A percentile compares a stretch with the other conserved stretches of the same genome.
phyloP scores from a whole-genome alignment of 306 rosid genomes.

The Cajanus cajan region DNA sequence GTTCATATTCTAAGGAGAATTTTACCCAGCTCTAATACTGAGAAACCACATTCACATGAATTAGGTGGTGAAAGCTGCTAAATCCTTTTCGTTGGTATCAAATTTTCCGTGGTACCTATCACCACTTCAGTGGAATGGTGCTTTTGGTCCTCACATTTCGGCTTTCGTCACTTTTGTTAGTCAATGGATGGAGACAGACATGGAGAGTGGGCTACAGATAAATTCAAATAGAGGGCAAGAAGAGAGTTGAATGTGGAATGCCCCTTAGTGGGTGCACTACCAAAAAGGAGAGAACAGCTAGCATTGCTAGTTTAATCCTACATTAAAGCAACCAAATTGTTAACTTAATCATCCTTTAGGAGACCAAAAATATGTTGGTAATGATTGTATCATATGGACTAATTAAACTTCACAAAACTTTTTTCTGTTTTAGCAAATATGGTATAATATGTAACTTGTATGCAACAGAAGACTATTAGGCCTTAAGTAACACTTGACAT shows the following conservation, averaged over 20 bases:
- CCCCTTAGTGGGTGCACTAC: slow-evolving; percentile 56
- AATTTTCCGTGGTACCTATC: slow-evolving; percentile 68
- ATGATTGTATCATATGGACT: slow-evolving; percentile 30
- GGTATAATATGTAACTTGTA: slow-evolving; percentile 6
- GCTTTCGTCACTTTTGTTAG: slow-evolving; percentile 53
- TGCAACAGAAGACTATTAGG: not conserved
- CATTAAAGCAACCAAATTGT: slow-evolving; percentile 3
- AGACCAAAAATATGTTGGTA: slow-evolving; percentile 34
- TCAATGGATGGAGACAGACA: slow-evolving; percentile 58
- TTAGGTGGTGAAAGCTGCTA: slow-evolving; percentile 40
- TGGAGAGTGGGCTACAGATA: slow-evolving; percentile 50
- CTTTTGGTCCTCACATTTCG: slow-evolving; percentile 50
- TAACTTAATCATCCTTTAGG: slow-evolving; percentile 35
- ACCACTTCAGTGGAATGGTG: slow-evolving; percentile 39
- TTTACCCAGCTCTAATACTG: not conserved
- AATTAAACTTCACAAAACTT: not conserved
- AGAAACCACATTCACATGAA: slow-evolving; percentile 27
- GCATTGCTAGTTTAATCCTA: slow-evolving; percentile 34
- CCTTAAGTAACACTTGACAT: not conserved
- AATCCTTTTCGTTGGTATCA: slow-evolving; percentile 31
- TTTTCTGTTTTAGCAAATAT: slow-evolving; percentile 21
- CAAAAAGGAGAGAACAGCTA: slow-evolving; percentile 38
- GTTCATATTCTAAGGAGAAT: slow-evolving; percentile 4
- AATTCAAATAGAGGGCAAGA: slow-evolving; percentile 34
- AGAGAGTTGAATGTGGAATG: slow-evolving; percentile 40